phyloP scores from a whole-genome alignment of 768 basidiomycete species.

The Russula vinacea region DNA sequence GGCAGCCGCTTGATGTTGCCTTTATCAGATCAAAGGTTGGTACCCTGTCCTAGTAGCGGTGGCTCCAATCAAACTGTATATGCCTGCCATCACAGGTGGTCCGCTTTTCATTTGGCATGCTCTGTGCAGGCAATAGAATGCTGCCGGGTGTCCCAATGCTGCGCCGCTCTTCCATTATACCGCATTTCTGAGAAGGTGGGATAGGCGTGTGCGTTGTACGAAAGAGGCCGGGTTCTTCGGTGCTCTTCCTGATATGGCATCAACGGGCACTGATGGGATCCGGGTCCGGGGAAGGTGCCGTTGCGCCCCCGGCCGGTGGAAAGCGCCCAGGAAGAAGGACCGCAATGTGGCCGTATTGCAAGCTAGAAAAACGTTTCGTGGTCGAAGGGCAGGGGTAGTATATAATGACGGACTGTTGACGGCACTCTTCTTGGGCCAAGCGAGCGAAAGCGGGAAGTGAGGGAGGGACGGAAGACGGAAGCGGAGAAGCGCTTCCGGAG shows the following conservation, averaged over 20 bases:
- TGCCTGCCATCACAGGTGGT: not conserved
- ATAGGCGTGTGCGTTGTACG: not conserved
- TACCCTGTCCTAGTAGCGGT: too few relatives aligned
- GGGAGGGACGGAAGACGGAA: not conserved
- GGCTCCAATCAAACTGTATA: not conserved
- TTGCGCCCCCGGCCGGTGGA: not conserved
- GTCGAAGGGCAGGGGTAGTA: not conserved
- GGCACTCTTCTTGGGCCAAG: not conserved
- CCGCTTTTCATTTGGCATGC: not conserved
- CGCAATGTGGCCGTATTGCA: not conserved
- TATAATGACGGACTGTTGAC: not conserved
- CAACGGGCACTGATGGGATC: not conserved
- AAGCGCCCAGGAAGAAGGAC: not conserved
- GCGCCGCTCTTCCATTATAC: not conserved
- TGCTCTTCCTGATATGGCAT: not conserved
- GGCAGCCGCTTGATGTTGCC: not conserved
- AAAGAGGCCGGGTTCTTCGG: not conserved
- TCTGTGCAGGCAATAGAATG: not conserved
- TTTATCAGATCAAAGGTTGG: not conserved
- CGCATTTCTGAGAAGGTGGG: not conserved
- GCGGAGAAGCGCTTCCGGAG: not conserved
- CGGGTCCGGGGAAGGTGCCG: not conserved
- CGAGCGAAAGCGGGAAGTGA: not conserved
- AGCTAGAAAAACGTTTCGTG: not conserved
- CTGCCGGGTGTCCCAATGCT: not conserved